Evolutionary conservation across 768 basidiomycete species (phyloP).

Genomic region (Cystobasidium onofrii): DNA sequence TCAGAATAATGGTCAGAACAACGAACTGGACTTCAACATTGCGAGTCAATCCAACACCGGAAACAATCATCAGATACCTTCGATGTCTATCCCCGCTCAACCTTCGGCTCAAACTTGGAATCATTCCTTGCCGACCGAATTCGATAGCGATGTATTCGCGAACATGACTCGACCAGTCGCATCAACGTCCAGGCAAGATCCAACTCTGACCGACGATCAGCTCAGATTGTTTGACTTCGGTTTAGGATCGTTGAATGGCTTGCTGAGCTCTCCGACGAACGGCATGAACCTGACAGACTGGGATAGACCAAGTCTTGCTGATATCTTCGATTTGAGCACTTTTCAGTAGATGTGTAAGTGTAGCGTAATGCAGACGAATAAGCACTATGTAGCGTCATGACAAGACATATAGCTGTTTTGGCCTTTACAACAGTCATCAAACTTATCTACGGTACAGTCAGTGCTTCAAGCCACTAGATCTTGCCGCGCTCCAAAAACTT

Average conservation of each 20-base stretch:
- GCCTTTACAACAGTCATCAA: background rate
- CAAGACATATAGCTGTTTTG: background rate
- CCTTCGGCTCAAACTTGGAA: background rate
- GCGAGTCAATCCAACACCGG: no score
- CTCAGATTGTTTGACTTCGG: background rate
- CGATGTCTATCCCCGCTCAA: background rate
- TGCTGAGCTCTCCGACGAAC: constrained; percentile 1
- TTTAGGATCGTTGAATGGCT: background rate
- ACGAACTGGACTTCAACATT: background rate
- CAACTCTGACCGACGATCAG: background rate
- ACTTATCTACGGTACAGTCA: background rate
- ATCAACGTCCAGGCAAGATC: background rate
- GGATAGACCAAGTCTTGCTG: background rate
- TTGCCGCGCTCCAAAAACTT: background rate
- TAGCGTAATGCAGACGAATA: no score
- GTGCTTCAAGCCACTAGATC: background rate
- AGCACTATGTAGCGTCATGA: background rate
- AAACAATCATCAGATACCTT: background rate
- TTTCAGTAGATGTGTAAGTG: background rate
- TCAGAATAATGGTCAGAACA: background rate
- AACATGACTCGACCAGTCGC: background rate
- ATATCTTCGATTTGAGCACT: background rate
- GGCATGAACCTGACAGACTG: background rate
- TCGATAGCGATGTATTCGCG: background rate
- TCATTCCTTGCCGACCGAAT: background rate